phyloP scores from a whole-genome alignment of 2,329 filamentous ascomycete species.

The Scolecobasidium constrictum region DNA sequence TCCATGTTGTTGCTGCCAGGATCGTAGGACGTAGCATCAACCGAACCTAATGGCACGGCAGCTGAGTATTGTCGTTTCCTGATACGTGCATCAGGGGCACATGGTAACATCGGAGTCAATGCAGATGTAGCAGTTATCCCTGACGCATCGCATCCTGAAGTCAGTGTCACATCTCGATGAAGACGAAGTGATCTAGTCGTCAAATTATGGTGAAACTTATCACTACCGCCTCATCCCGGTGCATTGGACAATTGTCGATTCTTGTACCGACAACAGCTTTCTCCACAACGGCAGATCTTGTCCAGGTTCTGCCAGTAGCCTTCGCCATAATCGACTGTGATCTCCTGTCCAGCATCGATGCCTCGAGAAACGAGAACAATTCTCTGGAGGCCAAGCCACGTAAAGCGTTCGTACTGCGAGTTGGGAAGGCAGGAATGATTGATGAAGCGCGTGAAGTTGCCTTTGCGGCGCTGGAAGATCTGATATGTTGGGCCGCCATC shows the following conservation, averaged over 20 bases:
- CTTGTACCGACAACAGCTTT: constrained; percentile 39
- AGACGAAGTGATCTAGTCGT: too few species aligned
- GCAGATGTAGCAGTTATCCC: too few species aligned
- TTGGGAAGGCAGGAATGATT: constrained; percentile 50
- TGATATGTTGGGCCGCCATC: constrained; percentile 37
- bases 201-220: too few species aligned
- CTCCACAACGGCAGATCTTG: constrained; percentile 45
- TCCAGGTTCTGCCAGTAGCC: constrained; percentile 46
- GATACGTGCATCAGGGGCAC: too few species aligned
- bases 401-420: constrained; percentile 45
- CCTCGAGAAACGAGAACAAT: constrained; percentile 46
- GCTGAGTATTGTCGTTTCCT: too few species aligned
- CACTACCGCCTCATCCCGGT: too few species aligned
- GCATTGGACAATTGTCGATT: constrained; percentile 3
- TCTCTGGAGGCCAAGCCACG: constrained; percentile 45
- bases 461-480: constrained; percentile 45
- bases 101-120: too few species aligned
- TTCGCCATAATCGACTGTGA: constrained; percentile 49
- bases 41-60: too few species aligned
- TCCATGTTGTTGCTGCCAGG: too few species aligned
- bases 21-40: too few species aligned
- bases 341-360: constrained; percentile 40
- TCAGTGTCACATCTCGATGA: too few species aligned
- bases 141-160: too few species aligned
- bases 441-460: constrained; percentile 49